phyloP scores from a whole-genome alignment of 768 basidiomycete genomes.

The Tulasnella sp. region DNA sequence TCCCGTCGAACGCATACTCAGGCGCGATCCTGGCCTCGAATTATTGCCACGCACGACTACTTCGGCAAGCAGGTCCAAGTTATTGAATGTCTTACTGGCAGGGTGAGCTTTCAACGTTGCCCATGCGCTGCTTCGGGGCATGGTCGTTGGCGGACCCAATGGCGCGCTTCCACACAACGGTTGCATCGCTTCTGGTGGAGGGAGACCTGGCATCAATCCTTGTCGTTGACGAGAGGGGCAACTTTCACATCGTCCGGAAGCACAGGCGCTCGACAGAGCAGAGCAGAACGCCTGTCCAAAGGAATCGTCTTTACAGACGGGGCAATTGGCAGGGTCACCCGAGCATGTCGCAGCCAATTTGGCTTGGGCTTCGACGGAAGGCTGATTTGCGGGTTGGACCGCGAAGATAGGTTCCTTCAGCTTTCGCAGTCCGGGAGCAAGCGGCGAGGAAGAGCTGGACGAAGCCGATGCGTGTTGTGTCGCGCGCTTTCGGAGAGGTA shows the following conservation, averaged over 20 bases:
- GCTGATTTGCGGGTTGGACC: neutral
- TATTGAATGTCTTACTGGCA: constrained; percentile 68
- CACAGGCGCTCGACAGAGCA: constrained; percentile 60
- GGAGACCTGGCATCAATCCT: constrained; percentile 21
- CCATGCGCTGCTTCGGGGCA: constrained; percentile 80
- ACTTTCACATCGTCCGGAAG: constrained; percentile 27
- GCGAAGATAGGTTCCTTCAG: neutral
- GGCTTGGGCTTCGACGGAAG: neutral
- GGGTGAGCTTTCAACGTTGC: constrained; percentile 79
- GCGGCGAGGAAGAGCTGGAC: neutral
- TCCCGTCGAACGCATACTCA: neutral
- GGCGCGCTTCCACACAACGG: constrained; percentile 15
- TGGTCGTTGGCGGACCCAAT: constrained; percentile 26
- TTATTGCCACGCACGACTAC: constrained; percentile 79
- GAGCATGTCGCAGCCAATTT: constrained; percentile 45
- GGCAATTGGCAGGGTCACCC: constrained; percentile 79
- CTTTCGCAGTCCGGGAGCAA: neutral
- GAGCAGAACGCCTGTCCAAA: constrained; percentile 85
- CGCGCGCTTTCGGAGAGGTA: constrained; percentile 63
- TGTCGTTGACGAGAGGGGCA: constrained; percentile 4
- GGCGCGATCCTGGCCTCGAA: constrained; percentile 52
- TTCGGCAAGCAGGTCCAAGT: constrained; percentile 75
- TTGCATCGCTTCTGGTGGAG: constrained; percentile 5
- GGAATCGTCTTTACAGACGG: constrained; percentile 74
- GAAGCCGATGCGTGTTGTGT: constrained; percentile 22